Evolutionary conservation across 768 basidiomycete species (phyloP).

Genomic region (Russula griseocarnosa): DNA sequence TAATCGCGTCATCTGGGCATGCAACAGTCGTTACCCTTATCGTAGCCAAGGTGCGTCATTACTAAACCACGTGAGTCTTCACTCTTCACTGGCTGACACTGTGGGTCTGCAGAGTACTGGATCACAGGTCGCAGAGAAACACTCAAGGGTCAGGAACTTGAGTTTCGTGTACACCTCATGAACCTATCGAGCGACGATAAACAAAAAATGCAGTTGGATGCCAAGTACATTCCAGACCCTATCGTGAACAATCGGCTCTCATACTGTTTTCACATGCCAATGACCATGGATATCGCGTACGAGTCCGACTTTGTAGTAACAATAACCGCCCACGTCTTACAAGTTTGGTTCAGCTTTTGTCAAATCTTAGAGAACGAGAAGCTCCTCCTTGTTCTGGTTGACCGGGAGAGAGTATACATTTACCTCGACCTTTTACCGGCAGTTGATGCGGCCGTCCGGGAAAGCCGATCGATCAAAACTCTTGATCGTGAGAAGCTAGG

Average conservation of each 20-base stretch:
- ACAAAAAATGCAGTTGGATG: constrained; percentile 17
- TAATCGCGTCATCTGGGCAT: too few species aligned
- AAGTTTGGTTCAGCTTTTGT: constrained; percentile 5
- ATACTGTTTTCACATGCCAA: constrained; percentile 7
- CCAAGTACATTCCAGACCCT: constrained; percentile 16
- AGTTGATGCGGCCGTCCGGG: constrained; percentile 3
- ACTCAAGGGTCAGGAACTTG: not conserved
- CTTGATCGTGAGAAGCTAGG: constrained; percentile 49
- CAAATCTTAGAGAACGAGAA: constrained; percentile 23
- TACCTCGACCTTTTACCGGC: constrained; percentile 17
- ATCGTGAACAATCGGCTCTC: constrained; percentile 5
- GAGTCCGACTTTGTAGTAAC: not conserved
- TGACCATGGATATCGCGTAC: constrained; percentile 5
- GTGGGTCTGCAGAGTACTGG: constrained; percentile 14
- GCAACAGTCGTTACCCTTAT: too few species aligned
- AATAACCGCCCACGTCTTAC: not conserved
- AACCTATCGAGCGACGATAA: constrained; percentile 18
- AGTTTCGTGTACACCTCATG: constrained; percentile 7
- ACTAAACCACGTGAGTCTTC: not conserved
- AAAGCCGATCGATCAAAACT: not conserved
- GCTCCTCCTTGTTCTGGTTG: constrained; percentile 18
- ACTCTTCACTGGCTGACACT: not conserved
- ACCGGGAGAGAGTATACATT: constrained; percentile 2
- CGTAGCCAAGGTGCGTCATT: too few species aligned
- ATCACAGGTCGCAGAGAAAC: constrained; percentile 14